These are phyloP conservation scores for Stylosanthes scabra DNA, from an alignment of 331 rosid species.

Conservation along the genomic window DNA sequence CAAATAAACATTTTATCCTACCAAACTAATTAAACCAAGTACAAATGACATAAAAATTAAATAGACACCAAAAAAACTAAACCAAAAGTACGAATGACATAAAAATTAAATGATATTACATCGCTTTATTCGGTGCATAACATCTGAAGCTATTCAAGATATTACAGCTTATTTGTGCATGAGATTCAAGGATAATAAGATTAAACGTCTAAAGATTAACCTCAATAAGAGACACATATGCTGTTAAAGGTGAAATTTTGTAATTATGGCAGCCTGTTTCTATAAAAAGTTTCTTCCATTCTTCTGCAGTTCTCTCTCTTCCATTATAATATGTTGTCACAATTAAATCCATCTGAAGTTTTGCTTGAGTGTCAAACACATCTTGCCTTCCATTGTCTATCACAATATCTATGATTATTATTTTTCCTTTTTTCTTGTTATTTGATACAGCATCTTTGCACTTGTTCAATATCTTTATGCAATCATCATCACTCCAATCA, in stretches of 20 bases:
- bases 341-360: background rate
- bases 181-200: too few relatives aligned
- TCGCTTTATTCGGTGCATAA: too few relatives aligned
- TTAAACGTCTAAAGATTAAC: too few relatives aligned
- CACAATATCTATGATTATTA: conserved; percentile 33
- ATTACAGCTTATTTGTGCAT: too few relatives aligned
- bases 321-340: conserved; percentile 1
- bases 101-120: too few relatives aligned
- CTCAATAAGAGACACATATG: conserved; percentile 9
- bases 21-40: too few relatives aligned
- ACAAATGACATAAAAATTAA: too few relatives aligned
- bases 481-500: conserved; percentile 27
- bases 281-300: conserved; percentile 13
- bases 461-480: conserved; percentile 24
- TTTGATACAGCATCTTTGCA: conserved; percentile 35
- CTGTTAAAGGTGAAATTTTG: background rate
- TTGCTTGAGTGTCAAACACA: background rate
- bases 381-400: conserved; percentile 13
- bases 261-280: conserved; percentile 7
- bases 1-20: too few relatives aligned
- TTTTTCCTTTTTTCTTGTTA: conserved; percentile 22
- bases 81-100: too few relatives aligned
- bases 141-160: too few relatives aligned
- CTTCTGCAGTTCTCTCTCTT: conserved; percentile 24
- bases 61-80: too few relatives aligned